Base-by-base conservation (phyloP, 1,284 basidiomycete genomes). In the Melampsora americana region DNA sequence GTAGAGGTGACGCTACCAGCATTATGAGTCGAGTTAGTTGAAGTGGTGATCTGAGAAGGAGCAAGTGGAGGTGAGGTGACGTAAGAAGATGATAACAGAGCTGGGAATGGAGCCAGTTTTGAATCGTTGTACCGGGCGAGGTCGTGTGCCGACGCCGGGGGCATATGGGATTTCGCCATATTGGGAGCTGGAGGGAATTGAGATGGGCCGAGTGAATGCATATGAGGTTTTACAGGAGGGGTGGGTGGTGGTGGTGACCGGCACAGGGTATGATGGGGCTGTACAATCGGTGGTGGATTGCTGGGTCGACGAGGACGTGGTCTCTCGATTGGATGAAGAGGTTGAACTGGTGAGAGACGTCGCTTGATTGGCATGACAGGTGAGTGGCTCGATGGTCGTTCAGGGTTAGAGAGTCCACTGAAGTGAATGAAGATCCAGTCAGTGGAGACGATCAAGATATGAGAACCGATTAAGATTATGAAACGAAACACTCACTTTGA, bases 81-180 rank as follows among this genome's bases (percentile, higher is more conserved):
- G 30, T 66, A 35, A 2, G 72, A 64, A 7, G 60, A 53, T 32
- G 44, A 32, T 42, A 76, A 61, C 5, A 76, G 66, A 11, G 66
- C 92, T 5, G 92, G 92, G 86, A 95, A 95, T 0, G 92, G 92
- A 82, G 91, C 91, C 26, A 95, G 85, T 82, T 95, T 95, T 39
- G 89, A 86, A 80, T 91, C 89, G 72, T 87, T 86, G 82, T 92
- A 92, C 80, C 87, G 83, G 78, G 85, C 77, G 79, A 86, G 83
- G 80, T 89, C 88, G 48, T 86, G 86, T 23, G 87, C 86, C 23
- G 89, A 88, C 20, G 87, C 86, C 26, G 87, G 86, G 32, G 90
- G 90, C 64, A 91, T 87, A 28, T 74, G 65, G 20, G 65, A 66
- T 42, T 50, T 48, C 20, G 90, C 89, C 9, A 90, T 90, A 42